These are phyloP conservation scores for Russula brevipes DNA, from an alignment of 768 basidiomycete genomes.

Conservation along the genomic window DNA sequence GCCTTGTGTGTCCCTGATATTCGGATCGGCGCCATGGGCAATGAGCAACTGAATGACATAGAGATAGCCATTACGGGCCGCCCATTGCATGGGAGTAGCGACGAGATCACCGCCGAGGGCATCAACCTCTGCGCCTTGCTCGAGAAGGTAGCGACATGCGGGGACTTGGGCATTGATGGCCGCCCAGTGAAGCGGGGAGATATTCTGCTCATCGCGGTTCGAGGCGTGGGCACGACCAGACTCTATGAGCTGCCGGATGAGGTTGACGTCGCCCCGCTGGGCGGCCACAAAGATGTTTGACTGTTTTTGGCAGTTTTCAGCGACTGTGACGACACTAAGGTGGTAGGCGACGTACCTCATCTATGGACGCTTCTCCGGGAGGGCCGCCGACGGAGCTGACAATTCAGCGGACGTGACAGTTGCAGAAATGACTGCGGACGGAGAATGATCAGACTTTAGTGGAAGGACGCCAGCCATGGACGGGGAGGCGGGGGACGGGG, in stretches of 20 bases:
- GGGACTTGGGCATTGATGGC: conserved; percentile 94
- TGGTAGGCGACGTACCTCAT: conserved; percentile 7
- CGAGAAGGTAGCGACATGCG: conserved; percentile 80
- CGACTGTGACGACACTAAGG: background rate
- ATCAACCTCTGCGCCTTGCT: conserved; percentile 92
- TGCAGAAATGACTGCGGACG: conserved; percentile 38
- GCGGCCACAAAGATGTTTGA: conserved; percentile 76
- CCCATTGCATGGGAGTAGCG: conserved; percentile 97
- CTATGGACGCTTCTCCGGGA: background rate
- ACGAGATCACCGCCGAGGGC: conserved; percentile 89
- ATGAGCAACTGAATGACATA: conserved; percentile 93
- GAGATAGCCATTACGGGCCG: conserved; percentile 93
- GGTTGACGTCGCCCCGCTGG: conserved; percentile 75
- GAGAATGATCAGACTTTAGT: conserved; percentile 48
- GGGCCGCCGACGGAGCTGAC: conserved; percentile 28
- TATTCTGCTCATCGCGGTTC: conserved; percentile 84
- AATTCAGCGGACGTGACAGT: conserved; percentile 43
- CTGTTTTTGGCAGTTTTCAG: conserved; percentile 31
- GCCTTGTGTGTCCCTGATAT: conserved; percentile 85
- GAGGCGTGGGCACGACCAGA: conserved; percentile 65
- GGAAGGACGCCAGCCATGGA: conserved; percentile 33
- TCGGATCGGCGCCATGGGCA: conserved; percentile 87
- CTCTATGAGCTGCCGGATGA: conserved; percentile 61
- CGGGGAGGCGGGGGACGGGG: background rate
- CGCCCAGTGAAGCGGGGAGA: conserved; percentile 97